Evolutionary conservation across 768 basidiomycete species (phyloP), one percentile per base, ranked within the genome.

Genomic region (Kwoniella newhampshirensis): DNA sequence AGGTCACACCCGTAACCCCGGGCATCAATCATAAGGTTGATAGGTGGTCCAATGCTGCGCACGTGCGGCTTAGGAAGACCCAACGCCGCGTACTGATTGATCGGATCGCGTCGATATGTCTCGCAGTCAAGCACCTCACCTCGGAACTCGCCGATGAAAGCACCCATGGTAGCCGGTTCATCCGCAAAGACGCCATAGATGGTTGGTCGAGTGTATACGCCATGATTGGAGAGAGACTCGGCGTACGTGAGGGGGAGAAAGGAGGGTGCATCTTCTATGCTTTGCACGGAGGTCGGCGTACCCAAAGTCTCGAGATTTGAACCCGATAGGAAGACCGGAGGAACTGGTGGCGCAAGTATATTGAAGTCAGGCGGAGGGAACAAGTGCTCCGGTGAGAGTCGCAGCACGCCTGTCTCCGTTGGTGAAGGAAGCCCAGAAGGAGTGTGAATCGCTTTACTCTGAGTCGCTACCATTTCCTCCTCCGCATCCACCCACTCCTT

Each of bases 1-100:
- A 78, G 80, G 53, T 85, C 79, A 54, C 81, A 82, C 4, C 90
- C 89, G 0, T 82, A 82, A 15, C 83, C 79, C n/a, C 92, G 77
- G 2, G 87, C 81, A 62, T 98, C 92, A 25, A 98, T 78, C 1
- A 87, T 86, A 4, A 93, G 69, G 58, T 85, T 86, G 47, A 91
- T 79, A 0, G 89, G 90, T 0, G 84, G 84, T 0, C 86, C 87
- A 1, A 96, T 72, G 13, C 88, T 80, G 59, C 89, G 87, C 0
- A 94, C 91, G 62, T 84, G 85, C 0, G 87, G 87, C 69, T 91
- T 91, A 28, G 89, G 87, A 77, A 87, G 82, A 9, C 91, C 91
- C 18, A 80, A 65, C 0, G 64, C 59, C 2, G 86, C 84, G 67
- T 94, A 96, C n/a, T 86, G 87, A 68, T 92, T 94, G 62, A 89